A percentile compares a stretch with the other conserved stretches of the same genome.
Evolutionary conservation across 257 asterid genomes (phyloP).

Genomic region (Cruciata laevipes): DNA sequence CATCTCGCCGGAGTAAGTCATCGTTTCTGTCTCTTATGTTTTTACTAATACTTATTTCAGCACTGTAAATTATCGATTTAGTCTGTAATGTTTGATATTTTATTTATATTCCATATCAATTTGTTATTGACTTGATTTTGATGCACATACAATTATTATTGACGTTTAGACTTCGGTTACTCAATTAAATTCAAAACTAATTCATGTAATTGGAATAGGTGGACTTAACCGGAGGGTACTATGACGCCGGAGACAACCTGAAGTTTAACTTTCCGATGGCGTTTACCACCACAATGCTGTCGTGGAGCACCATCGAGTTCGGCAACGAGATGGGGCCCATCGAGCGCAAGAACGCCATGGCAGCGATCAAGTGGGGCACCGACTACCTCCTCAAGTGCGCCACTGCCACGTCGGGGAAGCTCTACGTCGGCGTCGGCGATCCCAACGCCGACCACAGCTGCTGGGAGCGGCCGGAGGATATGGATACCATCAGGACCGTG

Average conservation of each 20-base stretch:
- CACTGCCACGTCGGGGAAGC: slow-evolving; percentile 52
- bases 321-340: slow-evolving; percentile 53
- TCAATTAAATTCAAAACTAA: not conserved
- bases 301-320: slow-evolving; percentile 68
- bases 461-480: slow-evolving; percentile 91
- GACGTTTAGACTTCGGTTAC: too few species aligned
- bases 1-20: slow-evolving; percentile 34
- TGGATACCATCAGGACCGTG: slow-evolving; percentile 58
- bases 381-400: slow-evolving; percentile 84
- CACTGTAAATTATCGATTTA: too few species aligned
- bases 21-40: not conserved
- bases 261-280: slow-evolving; percentile 91
- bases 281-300: slow-evolving; percentile 69
- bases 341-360: slow-evolving; percentile 28
- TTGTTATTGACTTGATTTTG: too few species aligned
- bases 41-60: too few species aligned
- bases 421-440: slow-evolving; percentile 84
- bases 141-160: too few species aligned
- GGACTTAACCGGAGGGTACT: slow-evolving; percentile 80
- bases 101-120: too few species aligned
- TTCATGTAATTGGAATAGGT: slow-evolving; percentile 32
- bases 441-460: slow-evolving; percentile 69
- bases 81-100: too few species aligned
- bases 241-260: slow-evolving; percentile 92
- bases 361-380: slow-evolving; percentile 74